Evolutionary conservation across 352 stramenopile genomes (phyloP).

Genomic region (Phytophthora constricta): DNA sequence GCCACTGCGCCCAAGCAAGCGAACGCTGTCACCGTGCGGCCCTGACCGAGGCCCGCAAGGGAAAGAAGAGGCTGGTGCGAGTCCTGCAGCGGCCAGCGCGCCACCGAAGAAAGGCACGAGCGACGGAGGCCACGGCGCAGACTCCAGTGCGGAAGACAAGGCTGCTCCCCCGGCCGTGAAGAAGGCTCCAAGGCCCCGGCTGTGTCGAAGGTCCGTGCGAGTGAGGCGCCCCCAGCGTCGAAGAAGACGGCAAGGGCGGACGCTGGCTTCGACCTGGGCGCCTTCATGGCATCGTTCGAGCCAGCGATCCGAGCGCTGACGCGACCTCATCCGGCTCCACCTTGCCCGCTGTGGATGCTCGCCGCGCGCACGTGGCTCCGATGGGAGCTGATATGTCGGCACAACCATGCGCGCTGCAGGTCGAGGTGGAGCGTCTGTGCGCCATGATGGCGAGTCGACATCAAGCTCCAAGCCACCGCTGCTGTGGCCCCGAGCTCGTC

Average conservation of each 20-base stretch:
- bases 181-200: background rate
- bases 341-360: too few species aligned
- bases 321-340: background rate
- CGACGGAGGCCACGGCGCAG: too few species aligned
- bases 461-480: background rate
- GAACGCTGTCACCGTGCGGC: too few species aligned
- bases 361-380: too few species aligned
- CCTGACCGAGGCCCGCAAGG: too few species aligned
- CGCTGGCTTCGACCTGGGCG: background rate
- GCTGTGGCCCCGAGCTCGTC: background rate
- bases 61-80: too few species aligned
- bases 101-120: too few species aligned
- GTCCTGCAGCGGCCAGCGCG: too few species aligned
- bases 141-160: too few species aligned
- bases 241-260: background rate
- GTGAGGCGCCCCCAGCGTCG: background rate
- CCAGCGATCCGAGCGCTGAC: background rate
- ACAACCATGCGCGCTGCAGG: too few species aligned
- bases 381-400: too few species aligned
- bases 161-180: background rate
- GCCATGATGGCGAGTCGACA: background rate
- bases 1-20: too few species aligned
- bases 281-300: slow-evolving; percentile 24
- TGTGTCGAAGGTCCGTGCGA: background rate
- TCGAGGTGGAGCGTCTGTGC: background rate